Evolutionary conservation across 1,139 yeast species (phyloP).

Genomic region (Arxiozyma telluris): DNA sequence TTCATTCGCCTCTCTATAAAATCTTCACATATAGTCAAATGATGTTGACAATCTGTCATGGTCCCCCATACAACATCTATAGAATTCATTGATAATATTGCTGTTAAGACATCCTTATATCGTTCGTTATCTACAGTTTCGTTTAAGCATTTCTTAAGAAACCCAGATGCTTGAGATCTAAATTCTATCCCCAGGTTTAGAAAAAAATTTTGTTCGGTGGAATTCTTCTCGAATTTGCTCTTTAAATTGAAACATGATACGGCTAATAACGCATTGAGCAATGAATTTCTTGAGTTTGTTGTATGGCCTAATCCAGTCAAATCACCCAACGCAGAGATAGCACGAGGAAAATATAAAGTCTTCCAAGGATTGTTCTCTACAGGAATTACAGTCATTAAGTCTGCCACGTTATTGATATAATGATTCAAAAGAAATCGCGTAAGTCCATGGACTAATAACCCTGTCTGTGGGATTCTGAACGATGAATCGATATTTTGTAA

Average conservation of each 20-base stretch:
- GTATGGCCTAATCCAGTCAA: conserved; percentile 66
- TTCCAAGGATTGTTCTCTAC: conserved; percentile 76
- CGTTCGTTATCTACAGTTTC: conserved; percentile 43
- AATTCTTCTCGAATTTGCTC: conserved; percentile 44
- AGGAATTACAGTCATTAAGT: conserved; percentile 80
- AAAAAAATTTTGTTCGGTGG: conserved; percentile 55
- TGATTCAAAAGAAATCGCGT: conserved; percentile 63
- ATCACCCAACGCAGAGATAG: conserved; percentile 69
- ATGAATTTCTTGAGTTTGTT: conserved; percentile 66
- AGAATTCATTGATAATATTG: conserved; percentile 78
- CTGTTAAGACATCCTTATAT: conserved; percentile 77
- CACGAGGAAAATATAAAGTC: conserved; percentile 73
- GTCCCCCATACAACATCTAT: conserved; percentile 90
- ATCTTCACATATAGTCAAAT: conserved; percentile 67
- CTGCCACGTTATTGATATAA: conserved; percentile 74
- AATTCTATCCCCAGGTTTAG: conserved; percentile 64
- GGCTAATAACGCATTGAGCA: conserved; percentile 71
- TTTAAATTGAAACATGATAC: conserved; percentile 77
- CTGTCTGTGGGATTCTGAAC: conserved; percentile 50
- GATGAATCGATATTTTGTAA: conserved; percentile 28
- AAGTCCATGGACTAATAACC: conserved; percentile 56
- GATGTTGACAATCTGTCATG: conserved; percentile 75
- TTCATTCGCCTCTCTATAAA: conserved; percentile 63
- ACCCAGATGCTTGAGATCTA: conserved; percentile 64
- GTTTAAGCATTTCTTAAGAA: conserved; percentile 52